A percentile compares a stretch with the other conserved stretches of the same genome.
Conservation (phyloP, 805 yeast species). For the Candida palmyrensis region DNA sequence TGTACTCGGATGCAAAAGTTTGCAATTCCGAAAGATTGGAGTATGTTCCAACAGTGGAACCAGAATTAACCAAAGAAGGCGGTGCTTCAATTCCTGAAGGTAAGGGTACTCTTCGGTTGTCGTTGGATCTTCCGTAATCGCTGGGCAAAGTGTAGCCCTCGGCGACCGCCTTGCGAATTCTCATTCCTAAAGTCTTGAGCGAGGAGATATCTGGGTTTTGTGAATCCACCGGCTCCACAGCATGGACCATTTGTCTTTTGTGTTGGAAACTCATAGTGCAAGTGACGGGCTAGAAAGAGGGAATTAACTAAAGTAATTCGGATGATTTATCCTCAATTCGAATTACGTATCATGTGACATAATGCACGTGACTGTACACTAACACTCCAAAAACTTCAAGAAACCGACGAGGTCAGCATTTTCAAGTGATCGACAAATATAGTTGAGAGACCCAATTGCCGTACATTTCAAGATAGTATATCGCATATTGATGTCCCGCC, state of each 20-base stretch:
- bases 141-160: conserved; percentile 47
- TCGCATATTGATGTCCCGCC: too few species aligned
- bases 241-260: conserved; percentile 33
- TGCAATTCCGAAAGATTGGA: conserved; percentile 43
- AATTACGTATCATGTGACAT: too few species aligned
- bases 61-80: conserved; percentile 38
- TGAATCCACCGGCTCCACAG: conserved; percentile 16
- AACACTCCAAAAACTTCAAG: too few species aligned
- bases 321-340: too few species aligned
- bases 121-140: conserved; percentile 3
- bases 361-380: too few species aligned
- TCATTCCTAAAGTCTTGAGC: conserved; percentile 61
- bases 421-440: too few species aligned
- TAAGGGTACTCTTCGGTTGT: conserved; percentile 29
- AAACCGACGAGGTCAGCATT: too few species aligned
- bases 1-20: conserved; percentile 5
- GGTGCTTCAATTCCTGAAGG: conserved; percentile 39
- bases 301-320: too few species aligned
- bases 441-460: too few species aligned
- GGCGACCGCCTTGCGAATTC: conserved; percentile 61
- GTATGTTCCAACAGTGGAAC: conserved; percentile 40
- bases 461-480: too few species aligned
- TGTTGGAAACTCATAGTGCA: conserved; percentile 8
- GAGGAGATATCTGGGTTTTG: conserved; percentile 27
- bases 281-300: neutral